Evolutionary conservation across 345 rosid genomes (phyloP), one percentile per base, ranked within the genome.

Genomic region (Eucalyptus pauciflora): DNA sequence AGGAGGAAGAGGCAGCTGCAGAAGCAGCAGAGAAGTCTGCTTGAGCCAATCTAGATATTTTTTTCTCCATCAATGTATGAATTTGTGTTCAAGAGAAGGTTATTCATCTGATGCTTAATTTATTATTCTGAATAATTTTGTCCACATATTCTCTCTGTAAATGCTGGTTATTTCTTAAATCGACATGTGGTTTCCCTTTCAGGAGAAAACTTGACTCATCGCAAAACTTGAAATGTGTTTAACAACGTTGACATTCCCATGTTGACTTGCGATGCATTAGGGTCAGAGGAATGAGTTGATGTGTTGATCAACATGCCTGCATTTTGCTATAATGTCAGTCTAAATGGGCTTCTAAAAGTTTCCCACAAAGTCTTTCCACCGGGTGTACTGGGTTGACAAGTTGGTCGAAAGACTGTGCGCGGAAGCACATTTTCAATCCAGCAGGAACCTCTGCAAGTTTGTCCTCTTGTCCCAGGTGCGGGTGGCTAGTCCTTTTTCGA

Each of bases 1-100:
- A 87, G 91, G 98, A 94, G 92, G 97, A 97, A 92, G 98, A 95
- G 92, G 98, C 96, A 67, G 99, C 97, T 64, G 97, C 88, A 85
- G 98, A 96, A 90, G 98, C 97, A 49, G 95, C 97, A 49, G 95
- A 94, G 86, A 93, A 94, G 89, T 94, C 96, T 48, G 93, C 95
- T 3, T 95, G 93, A 96, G 85, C 85, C 3, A 20, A 76, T 50
- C 58, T 85, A 27, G 87, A 46, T 49, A 18, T 85, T 85, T 85
- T 85, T 85, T 49, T 33, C 83, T 85, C 13, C 48, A 20, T 76
- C 85, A 41, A 76, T 76, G 48, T 76, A 76, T 41, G 85, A 41
- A 22, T 76, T 71, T 76, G 85, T 41, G 27, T 41, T 41, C 48
- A 41, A 76, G 85, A 76, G 48, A 76, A 76, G 83, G 85, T 76